Conservation (phyloP, 495 filamentous ascomycete genomes). For the Apiosordaria backusii region DNA sequence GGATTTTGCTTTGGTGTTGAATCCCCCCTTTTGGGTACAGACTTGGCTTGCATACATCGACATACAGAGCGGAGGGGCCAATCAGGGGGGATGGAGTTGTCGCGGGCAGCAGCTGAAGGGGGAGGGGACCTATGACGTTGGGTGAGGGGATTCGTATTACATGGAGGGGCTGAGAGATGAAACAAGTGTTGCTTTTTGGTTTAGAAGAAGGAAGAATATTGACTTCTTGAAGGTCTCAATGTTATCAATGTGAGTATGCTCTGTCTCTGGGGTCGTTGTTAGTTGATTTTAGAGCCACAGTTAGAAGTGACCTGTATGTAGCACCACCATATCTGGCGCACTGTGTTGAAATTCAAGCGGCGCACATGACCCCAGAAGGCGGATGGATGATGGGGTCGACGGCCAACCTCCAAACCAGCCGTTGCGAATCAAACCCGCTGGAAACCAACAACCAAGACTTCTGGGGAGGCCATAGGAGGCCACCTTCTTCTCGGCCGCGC, state of each 20-base stretch:
- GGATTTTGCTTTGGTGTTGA: not conserved
- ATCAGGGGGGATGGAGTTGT: not conserved
- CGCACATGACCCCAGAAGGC: not conserved
- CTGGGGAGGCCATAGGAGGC: not conserved
- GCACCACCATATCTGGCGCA: not conserved
- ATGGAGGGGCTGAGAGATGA: slow-evolving; percentile 4
- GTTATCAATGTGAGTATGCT: too few relatives aligned
- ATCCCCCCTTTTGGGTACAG: not conserved
- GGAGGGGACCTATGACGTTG: not conserved
- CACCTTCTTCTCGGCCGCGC: not conserved
- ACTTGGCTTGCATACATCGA: not conserved
- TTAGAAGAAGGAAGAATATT: not conserved
- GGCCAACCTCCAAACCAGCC: not conserved
- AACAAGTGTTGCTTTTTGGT: not conserved
- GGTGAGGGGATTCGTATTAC: not conserved
- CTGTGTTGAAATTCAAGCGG: not conserved
- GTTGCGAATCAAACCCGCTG: slow-evolving; percentile 5
- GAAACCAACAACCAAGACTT: not conserved
- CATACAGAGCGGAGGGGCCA: not conserved
- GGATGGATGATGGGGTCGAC: not conserved
- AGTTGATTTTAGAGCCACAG: not conserved
- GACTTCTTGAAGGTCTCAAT: not conserved
- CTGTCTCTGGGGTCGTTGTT: not conserved
- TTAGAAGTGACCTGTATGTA: not conserved
- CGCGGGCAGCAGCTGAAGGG: not conserved